phyloP scores from a whole-genome alignment of 2,329 filamentous ascomycete genomes.

The Botrytis byssoidea region DNA sequence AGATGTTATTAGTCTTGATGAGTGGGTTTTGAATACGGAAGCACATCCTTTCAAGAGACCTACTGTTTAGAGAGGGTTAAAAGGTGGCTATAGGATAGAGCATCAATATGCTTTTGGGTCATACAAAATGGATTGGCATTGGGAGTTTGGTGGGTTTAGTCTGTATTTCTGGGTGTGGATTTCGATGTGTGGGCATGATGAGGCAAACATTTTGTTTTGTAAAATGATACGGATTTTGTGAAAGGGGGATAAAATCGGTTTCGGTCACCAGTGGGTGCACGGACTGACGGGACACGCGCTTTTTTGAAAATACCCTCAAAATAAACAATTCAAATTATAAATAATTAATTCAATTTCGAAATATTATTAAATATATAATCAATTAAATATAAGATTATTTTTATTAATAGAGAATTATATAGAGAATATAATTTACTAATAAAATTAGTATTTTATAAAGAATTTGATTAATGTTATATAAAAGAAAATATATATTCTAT shows the following conservation, averaged over 20 bases:
- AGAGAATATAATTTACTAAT: no score
- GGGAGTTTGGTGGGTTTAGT: neutral
- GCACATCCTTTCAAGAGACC: slow-evolving; percentile 41
- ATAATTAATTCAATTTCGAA: no score
- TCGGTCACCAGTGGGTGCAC: no score
- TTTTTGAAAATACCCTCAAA: no score
- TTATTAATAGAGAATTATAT: no score
- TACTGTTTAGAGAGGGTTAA: neutral
- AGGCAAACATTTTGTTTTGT: neutral
- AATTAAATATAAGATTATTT: no score
- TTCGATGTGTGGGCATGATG: neutral
- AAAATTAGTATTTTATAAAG: no score
- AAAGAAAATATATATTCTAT: no score
- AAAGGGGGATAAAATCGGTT: neutral
- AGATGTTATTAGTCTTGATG: slow-evolving; percentile 59
- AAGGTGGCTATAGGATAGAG: neutral
- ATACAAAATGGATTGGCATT: neutral
- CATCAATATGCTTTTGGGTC: neutral
- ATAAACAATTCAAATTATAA: no score
- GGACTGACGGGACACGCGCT: no score
- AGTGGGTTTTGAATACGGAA: slow-evolving; percentile 58
- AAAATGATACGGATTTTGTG: neutral
- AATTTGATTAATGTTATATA: no score
- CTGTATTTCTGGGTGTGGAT: neutral
- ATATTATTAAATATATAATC: no score